Conservation (phyloP, 306 rosid species). For the Medicago truncatula region MtrunA17r5.0-ANR NC_053043.1:4362001-4362500, state of each 20-base stretch:
- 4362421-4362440: neutral
- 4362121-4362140: slow-evolving; percentile 47
- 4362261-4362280: no score
- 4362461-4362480: no score
- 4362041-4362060: no score
- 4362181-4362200: slow-evolving; percentile 52
- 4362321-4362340: slow-evolving; percentile 54
- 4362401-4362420: slow-evolving; percentile 35
- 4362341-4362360: slow-evolving; percentile 56
- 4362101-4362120: slow-evolving; percentile 47
- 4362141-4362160: slow-evolving; percentile 56
- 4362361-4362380: slow-evolving; percentile 54
- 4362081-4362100: neutral
- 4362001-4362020: no score
- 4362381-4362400: slow-evolving; percentile 59
- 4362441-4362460: no score
- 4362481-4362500: no score
- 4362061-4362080: neutral
- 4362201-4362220: slow-evolving; percentile 49
- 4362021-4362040: no score
- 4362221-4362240: slow-evolving; percentile 47
- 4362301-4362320: slow-evolving; percentile 23
- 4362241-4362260: slow-evolving; percentile 29
- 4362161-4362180: slow-evolving; percentile 56
- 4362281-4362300: neutral